phyloP scores from a whole-genome alignment of 2,329 filamentous ascomycete species.

The Emmonsiellopsis sp. region DNA sequence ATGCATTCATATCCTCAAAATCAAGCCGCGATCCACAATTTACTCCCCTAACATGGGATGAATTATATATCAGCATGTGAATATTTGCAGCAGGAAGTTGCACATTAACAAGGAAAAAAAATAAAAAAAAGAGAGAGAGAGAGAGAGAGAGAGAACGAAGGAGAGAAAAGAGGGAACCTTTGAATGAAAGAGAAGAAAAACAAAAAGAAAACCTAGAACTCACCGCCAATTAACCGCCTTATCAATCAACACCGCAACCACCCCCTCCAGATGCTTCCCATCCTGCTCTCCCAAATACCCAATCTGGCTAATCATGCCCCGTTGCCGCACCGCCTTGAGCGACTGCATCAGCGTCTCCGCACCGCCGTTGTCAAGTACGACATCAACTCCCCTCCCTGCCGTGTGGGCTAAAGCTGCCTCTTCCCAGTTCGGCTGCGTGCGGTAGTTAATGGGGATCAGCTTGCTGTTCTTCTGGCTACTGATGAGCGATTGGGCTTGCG shows the following conservation, averaged over 20 bases:
- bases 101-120: no score
- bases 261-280: conserved; percentile 22
- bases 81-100: no score
- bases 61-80: no score
- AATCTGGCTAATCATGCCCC: conserved; percentile 36
- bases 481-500: conserved; percentile 19
- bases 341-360: conserved; percentile 29
- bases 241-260: conserved; percentile 31
- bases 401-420: conserved; percentile 26
- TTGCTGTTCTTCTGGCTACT: conserved; percentile 6
- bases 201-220: not conserved
- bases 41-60: no score
- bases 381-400: conserved; percentile 25
- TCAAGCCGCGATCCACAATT: no score
- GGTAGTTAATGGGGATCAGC: conserved; percentile 26
- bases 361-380: conserved; percentile 35
- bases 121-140: not conserved
- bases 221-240: no score
- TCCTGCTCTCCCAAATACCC: conserved; percentile 32
- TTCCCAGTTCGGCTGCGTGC: conserved; percentile 21
- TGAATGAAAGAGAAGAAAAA: not conserved
- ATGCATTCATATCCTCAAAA: no score
- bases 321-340: conserved; percentile 32
- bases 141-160: not conserved
- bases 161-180: no score